Conservation (phyloP, 2,329 filamentous ascomycete species). For the Ceratocystis harringtonii region DNA sequence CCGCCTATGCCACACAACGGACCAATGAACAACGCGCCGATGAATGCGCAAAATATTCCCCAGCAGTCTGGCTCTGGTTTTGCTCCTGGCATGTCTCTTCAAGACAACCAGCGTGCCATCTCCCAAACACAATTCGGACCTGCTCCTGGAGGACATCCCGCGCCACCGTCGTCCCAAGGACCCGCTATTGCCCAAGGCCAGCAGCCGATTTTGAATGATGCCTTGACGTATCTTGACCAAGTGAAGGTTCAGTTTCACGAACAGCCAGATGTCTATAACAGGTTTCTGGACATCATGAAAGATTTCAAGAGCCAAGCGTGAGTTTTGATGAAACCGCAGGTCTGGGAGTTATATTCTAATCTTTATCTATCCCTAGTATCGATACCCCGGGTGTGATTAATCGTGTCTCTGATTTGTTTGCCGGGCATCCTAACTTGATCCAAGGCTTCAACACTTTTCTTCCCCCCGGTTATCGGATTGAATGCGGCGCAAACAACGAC, state of each 20-base stretch:
- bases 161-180: slow-evolving; percentile 23
- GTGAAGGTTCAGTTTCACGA: slow-evolving; percentile 97
- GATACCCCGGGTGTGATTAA: slow-evolving; percentile 97
- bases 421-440: slow-evolving; percentile 85
- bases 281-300: slow-evolving; percentile 98
- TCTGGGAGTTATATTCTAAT: background rate
- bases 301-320: slow-evolving; percentile 97
- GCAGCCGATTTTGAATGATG: slow-evolving; percentile 41
- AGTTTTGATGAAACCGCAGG: slow-evolving; percentile 25
- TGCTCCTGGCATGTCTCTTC: slow-evolving; percentile 23
- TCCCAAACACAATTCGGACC: slow-evolving; percentile 16
- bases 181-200: slow-evolving; percentile 30
- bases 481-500: slow-evolving; percentile 85
- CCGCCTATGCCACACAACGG: slow-evolving; percentile 37
- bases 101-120: slow-evolving; percentile 24
- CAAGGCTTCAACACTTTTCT: slow-evolving; percentile 98
- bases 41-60: slow-evolving; percentile 42
- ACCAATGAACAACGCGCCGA: slow-evolving; percentile 36
- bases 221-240: slow-evolving; percentile 90
- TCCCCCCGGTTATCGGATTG: slow-evolving; percentile 88
- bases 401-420: slow-evolving; percentile 86
- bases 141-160: slow-evolving; percentile 21
- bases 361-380: slow-evolving; percentile 34
- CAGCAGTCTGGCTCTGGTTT: slow-evolving; percentile 22
- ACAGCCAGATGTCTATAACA: slow-evolving; percentile 92